Percentiles rank a stretch among this genome's conserved stretches.
phyloP scores from a whole-genome alignment of 192 early-diverging fungal species.

The Neocallimastix lanati region DNA sequence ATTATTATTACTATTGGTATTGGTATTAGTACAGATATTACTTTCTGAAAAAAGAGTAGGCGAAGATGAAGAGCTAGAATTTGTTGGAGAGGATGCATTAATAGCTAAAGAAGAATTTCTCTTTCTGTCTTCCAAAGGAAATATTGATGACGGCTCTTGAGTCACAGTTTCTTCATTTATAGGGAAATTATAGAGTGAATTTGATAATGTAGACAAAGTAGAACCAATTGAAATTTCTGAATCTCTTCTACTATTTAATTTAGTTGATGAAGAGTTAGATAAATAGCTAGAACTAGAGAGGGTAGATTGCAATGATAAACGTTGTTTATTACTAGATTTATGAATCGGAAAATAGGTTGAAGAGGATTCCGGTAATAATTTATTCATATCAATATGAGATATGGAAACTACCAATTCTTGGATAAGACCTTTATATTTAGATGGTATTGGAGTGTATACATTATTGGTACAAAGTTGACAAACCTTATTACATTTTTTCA shows the following conservation, averaged over 20 bases:
- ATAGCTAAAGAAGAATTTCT: not conserved
- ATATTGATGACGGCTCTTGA: not conserved
- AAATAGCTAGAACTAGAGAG: not conserved
- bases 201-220: not conserved
- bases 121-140: not conserved
- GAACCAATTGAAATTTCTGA: not conserved
- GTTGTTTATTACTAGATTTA: not conserved
- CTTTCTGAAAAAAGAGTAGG: not conserved
- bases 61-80: not conserved
- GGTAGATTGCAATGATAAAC: not conserved
- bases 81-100: not conserved
- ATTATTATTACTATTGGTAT: not conserved
- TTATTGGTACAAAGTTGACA: not conserved
- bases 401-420: not conserved
- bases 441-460: not conserved
- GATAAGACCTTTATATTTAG: not conserved
- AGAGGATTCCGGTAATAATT: not conserved
- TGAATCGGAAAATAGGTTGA: not conserved
- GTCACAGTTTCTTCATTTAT: not conserved
- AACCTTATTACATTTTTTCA: not conserved
- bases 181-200: not conserved
- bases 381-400: not conserved
- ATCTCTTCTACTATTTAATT: not conserved
- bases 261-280: not conserved
- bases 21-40: no score